phyloP scores from a whole-genome alignment of 2,329 filamentous ascomycete genomes.

The Botrytis byssoidea region DNA sequence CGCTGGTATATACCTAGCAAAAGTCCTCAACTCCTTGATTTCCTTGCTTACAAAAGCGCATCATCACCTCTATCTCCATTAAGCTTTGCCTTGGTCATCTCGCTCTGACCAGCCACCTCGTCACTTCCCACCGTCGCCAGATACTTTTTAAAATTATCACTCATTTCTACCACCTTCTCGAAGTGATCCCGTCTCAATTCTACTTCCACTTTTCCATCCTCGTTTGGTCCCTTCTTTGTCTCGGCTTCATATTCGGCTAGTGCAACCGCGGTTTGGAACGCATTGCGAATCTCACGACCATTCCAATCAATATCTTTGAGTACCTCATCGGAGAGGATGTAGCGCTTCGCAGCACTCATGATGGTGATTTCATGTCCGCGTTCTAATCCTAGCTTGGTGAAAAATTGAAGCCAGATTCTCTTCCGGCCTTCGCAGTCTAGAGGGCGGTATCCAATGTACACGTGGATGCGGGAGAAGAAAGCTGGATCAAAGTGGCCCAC shows the following conservation, averaged over 20 bases:
- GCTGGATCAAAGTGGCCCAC: slow-evolving; percentile 44
- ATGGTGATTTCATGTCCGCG: slow-evolving; percentile 25
- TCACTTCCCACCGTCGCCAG: slow-evolving; percentile 23
- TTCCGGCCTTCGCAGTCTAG: slow-evolving; percentile 30
- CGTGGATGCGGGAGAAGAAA: slow-evolving; percentile 42
- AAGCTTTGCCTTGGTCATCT: slow-evolving; percentile 19
- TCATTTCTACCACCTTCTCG: slow-evolving; percentile 31
- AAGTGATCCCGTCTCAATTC: slow-evolving; percentile 30
- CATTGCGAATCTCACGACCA: slow-evolving; percentile 35
- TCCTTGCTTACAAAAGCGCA: slow-evolving; percentile 19
- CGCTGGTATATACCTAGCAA: background rate
- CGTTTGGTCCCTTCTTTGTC: background rate
- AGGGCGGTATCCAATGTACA: slow-evolving; percentile 39
- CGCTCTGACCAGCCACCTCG: slow-evolving; percentile 1
- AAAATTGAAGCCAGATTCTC: slow-evolving; percentile 37
- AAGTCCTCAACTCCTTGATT: background rate
- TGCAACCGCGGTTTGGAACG: slow-evolving; percentile 34
- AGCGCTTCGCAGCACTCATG: slow-evolving; percentile 26
- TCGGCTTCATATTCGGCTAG: slow-evolving; percentile 30
- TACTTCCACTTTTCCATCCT: slow-evolving; percentile 5
- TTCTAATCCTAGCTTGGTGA: slow-evolving; percentile 29
- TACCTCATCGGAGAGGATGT: slow-evolving; percentile 26
- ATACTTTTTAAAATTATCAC: slow-evolving; percentile 30
- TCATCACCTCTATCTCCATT: slow-evolving; percentile 30
- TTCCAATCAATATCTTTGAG: slow-evolving; percentile 33